Evolutionary conservation across 139 green algal species (phyloP).

Genomic region (Tetraselmis striata): DNA sequence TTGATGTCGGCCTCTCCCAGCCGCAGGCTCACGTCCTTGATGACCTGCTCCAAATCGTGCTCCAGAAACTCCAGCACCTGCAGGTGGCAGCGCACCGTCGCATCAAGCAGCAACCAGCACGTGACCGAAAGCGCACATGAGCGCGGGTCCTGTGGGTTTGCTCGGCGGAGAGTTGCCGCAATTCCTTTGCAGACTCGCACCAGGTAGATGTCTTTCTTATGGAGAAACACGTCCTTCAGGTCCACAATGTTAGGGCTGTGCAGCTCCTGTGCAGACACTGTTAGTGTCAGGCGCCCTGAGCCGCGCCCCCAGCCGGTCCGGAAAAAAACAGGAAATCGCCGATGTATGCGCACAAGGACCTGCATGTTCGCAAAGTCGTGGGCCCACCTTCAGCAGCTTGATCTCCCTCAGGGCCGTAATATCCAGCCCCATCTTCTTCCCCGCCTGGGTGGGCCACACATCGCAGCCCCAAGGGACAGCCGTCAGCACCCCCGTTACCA

Average conservation of each 20-base stretch:
- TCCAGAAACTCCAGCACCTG: constrained; percentile 82
- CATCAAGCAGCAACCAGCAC: background rate
- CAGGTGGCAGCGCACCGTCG: background rate
- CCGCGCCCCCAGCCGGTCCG: too few species aligned
- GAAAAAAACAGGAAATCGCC: too few species aligned
- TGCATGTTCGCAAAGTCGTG: too few species aligned
- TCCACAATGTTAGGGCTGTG: constrained; percentile 55
- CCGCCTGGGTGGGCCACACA: background rate
- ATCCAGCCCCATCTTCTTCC: constrained; percentile 55
- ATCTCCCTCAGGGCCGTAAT: constrained; percentile 85
- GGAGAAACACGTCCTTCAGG: constrained; percentile 72
- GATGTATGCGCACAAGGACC: too few species aligned
- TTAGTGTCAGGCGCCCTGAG: too few species aligned
- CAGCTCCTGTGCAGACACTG: constrained; percentile 39
- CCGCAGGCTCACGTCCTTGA: constrained; percentile 65
- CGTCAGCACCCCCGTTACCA: too few species aligned
- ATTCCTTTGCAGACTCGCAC: too few species aligned
- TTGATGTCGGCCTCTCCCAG: constrained; percentile 75
- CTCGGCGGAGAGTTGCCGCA: too few species aligned
- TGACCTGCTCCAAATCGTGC: constrained; percentile 74
- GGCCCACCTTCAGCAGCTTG: constrained; percentile 73
- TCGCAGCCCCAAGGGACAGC: too few species aligned
- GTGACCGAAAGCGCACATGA: background rate
- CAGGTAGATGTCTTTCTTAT: constrained; percentile 51
- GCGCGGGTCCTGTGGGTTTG: background rate